Evolutionary conservation across 2,329 filamentous ascomycete species (phyloP).

Genomic region (Talaromyces sp.): DNA sequence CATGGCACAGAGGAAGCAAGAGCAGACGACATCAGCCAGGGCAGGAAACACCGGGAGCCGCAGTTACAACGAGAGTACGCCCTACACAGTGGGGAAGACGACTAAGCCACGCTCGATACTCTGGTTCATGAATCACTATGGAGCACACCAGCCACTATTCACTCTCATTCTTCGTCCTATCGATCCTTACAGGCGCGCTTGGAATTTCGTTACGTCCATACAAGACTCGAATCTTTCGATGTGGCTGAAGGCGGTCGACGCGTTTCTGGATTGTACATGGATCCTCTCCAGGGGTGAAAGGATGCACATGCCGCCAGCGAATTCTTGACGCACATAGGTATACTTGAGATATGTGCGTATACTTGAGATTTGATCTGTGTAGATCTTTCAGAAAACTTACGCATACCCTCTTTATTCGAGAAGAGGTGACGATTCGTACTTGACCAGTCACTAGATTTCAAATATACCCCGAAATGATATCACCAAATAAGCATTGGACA

Average conservation of each 20-base stretch:
- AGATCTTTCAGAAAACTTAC: neutral
- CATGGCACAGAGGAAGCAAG: neutral
- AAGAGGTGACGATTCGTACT: neutral
- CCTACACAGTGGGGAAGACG: constrained; percentile 3
- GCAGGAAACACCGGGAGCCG: neutral
- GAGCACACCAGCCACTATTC: neutral
- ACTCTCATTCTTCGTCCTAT: neutral
- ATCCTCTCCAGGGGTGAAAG: neutral
- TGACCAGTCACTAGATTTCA: neutral
- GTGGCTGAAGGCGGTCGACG: constrained; percentile 9
- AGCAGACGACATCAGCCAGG: neutral
- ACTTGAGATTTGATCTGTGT: neutral
- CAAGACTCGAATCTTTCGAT: neutral
- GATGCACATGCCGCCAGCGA: constrained; percentile 3
- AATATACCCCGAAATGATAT: neutral
- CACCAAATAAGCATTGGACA: neutral
- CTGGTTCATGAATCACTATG: neutral
- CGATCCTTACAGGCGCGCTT: neutral
- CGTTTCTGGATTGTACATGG: no score
- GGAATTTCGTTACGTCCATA: neutral
- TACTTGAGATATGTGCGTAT: neutral
- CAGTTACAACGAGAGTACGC: neutral
- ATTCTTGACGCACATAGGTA: neutral
- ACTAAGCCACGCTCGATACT: neutral
- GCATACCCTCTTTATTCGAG: neutral